Percentiles rank a stretch among this genome's conserved stretches.
phyloP scores from a whole-genome alignment of 2,329 filamentous ascomycete species.

The Emericellopsis cladophorae region DNA sequence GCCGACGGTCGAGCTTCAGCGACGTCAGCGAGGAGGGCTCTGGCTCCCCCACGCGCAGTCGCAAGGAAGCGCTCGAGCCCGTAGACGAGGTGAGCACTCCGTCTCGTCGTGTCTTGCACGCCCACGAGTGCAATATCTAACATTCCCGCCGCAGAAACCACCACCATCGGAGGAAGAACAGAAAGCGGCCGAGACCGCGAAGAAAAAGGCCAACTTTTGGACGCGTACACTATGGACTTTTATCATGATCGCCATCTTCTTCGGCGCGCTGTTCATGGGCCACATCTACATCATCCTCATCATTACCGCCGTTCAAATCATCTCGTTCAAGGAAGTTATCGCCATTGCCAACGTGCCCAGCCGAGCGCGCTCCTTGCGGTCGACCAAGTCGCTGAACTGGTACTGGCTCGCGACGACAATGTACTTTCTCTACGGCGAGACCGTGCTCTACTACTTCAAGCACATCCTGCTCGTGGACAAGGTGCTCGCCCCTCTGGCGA shows the following conservation, averaged over 20 bases:
- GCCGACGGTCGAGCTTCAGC: constrained; percentile 58
- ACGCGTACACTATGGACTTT: constrained; percentile 96
- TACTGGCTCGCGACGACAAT: constrained; percentile 98
- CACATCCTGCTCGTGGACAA: constrained; percentile 93
- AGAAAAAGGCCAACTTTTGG: constrained; percentile 98
- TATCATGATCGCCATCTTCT: constrained; percentile 92
- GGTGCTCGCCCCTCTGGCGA: constrained; percentile 83
- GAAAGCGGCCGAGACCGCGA: constrained; percentile 65
- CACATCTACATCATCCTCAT: constrained; percentile 95
- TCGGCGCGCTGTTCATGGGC: constrained; percentile 82
- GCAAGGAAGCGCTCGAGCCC: constrained; percentile 16
- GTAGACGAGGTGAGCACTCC: constrained; percentile 20
- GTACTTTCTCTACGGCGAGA: constrained; percentile 98
- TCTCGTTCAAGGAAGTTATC: constrained; percentile 99
- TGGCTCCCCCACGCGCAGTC: constrained; percentile 13
- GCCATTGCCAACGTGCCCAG: constrained; percentile 93
- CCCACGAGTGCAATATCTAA: neutral
- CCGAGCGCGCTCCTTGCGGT: constrained; percentile 76
- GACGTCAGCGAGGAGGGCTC: constrained; percentile 48
- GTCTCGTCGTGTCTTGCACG: neutral
- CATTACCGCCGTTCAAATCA: constrained; percentile 85
- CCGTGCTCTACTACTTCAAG: constrained; percentile 99
- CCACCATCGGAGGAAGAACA: constrained; percentile 21
- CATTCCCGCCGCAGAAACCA: constrained; percentile 22
- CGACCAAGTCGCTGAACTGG: constrained; percentile 96